Evolutionary conservation across 1,284 basidiomycete genomes (phyloP).

Genomic region (Cerioporus squamosus): DNA sequence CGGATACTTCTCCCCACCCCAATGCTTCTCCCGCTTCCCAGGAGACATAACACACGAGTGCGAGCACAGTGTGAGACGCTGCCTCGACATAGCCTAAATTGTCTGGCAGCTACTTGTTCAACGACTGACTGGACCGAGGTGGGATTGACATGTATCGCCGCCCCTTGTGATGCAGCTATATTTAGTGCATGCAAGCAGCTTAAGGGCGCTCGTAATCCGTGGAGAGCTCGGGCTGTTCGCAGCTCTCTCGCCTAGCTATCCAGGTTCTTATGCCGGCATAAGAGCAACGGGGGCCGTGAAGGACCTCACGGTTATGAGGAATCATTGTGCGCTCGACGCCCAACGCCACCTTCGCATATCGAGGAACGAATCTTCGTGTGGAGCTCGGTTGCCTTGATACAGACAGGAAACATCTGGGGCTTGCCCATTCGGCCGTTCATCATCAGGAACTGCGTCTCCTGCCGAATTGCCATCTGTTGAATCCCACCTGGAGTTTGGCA

Average conservation of each 20-base stretch:
- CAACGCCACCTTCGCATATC: not conserved
- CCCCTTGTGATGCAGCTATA: not conserved
- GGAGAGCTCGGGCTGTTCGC: not conserved
- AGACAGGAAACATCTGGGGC: not conserved
- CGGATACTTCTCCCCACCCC: no score
- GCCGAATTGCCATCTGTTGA: not conserved
- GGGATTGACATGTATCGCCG: not conserved
- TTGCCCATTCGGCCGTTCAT: not conserved
- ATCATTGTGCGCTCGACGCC: not conserved
- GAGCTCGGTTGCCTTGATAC: slow-evolving; percentile 19
- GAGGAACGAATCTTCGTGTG: not conserved
- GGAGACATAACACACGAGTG: no score
- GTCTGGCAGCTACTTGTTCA: no score
- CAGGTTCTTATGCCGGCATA: not conserved
- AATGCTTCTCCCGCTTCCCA: no score
- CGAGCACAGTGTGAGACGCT: no score
- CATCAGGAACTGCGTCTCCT: not conserved
- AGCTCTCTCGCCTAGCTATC: not conserved
- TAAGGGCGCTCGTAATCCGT: not conserved
- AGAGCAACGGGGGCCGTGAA: not conserved
- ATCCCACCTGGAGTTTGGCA: slow-evolving; percentile 6
- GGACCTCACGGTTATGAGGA: not conserved
- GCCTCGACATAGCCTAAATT: no score
- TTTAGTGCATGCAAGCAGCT: not conserved
- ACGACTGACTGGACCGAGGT: no score